phyloP scores from a whole-genome alignment of 306 rosid genomes.

The Castanea sativa region DNA sequence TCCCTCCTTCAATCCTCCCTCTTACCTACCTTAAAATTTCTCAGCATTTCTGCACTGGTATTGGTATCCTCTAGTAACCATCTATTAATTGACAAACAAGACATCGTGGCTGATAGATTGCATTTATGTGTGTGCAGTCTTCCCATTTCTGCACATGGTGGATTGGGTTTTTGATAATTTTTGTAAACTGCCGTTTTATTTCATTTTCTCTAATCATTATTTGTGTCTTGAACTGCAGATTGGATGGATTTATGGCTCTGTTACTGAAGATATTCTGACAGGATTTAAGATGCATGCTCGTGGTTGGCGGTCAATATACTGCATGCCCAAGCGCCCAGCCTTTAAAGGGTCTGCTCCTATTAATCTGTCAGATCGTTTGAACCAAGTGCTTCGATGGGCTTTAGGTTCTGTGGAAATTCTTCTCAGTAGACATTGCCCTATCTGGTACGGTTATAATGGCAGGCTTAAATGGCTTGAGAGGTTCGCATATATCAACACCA shows the following conservation, averaged over 20 bases:
- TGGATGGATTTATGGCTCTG: slow-evolving; percentile 99
- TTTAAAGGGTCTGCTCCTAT: slow-evolving; percentile 99
- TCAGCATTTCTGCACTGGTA: neutral
- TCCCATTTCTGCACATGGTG: neutral
- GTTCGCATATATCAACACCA: slow-evolving; percentile 92
- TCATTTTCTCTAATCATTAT: slow-evolving; percentile 1
- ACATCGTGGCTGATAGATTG: neutral
- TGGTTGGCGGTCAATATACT: slow-evolving; percentile 95
- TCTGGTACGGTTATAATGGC: slow-evolving; percentile 96
- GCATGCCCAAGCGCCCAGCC: slow-evolving; percentile 88
- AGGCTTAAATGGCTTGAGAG: slow-evolving; percentile 95
- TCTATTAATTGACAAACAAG: neutral
- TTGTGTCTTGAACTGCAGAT: slow-evolving; percentile 54
- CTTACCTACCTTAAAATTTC: neutral
- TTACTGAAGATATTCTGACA: slow-evolving; percentile 97
- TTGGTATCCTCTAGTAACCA: neutral
- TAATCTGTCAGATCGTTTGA: slow-evolving; percentile 95
- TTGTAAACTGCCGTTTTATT: neutral
- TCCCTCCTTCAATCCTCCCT: neutral
- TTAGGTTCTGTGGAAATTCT: slow-evolving; percentile 96
- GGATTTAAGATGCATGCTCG: slow-evolving; percentile 99
- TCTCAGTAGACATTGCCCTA: slow-evolving; percentile 88
- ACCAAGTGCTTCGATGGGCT: slow-evolving; percentile 99
- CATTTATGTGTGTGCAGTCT: neutral
- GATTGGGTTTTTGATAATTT: neutral